phyloP scores from a whole-genome alignment of 176 grass and related monocot genomes.

The Rhynchospora breviuscula region DNA sequence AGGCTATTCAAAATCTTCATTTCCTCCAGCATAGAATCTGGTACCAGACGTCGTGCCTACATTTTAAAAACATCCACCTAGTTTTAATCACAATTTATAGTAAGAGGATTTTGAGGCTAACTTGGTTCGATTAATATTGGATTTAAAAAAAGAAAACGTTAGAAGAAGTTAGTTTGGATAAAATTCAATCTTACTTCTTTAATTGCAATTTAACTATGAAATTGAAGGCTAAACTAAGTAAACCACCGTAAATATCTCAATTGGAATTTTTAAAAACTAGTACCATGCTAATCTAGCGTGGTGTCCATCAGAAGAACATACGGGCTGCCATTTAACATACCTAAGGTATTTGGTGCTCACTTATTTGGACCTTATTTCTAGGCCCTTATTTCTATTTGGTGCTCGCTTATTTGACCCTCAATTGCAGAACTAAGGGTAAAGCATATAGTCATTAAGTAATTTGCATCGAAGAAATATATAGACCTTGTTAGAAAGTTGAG shows the following conservation, averaged over 20 bases:
- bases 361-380: not conserved
- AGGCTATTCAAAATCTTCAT: slow-evolving; percentile 65
- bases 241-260: not conserved
- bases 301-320: not conserved
- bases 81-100: not conserved
- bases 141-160: not conserved
- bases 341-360: not conserved
- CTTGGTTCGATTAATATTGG: not conserved
- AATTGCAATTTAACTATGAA: not conserved
- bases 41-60: slow-evolving; percentile 56
- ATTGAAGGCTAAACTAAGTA: not conserved
- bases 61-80: slow-evolving; percentile 16
- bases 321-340: not conserved
- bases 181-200: not conserved
- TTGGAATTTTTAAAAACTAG: not conserved
- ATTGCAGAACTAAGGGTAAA: not conserved
- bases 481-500: not conserved
- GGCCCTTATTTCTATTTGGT: not conserved
- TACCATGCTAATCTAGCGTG: not conserved
- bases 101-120: not conserved
- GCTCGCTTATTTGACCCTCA: not conserved
- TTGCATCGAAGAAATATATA: not conserved
- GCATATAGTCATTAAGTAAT: not conserved
- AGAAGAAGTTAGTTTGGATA: not conserved
- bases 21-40: slow-evolving; percentile 49